Base-by-base conservation (phyloP, 2,329 filamentous ascomycete species). In the Drechslerella stenobrocha region DNA sequence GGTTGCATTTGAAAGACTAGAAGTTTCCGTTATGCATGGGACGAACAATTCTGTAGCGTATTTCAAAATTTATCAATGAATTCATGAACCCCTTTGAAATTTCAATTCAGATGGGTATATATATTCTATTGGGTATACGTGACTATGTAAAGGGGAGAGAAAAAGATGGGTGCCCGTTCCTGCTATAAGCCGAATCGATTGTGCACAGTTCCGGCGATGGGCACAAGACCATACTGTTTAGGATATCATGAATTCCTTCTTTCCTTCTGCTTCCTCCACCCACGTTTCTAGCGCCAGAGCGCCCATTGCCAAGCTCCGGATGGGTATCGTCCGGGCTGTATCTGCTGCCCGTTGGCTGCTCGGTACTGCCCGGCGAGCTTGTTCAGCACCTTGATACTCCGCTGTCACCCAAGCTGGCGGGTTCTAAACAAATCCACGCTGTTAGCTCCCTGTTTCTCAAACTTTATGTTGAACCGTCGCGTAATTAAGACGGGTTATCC, bases 221-320 rank as follows among this genome's bases (percentile, higher is more conserved):
- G n/a, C n/a, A n/a, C n/a, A n/a, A n/a, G n/a, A n/a, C 50, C 77
- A 78, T 4, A 80, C 80, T 71, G 84, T 35, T 8, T 22, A 57
- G 5, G 52, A 48, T 13, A 22, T 9, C 24, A 37, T 30, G 2
- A 45, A 23, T 15, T 59, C 53, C 11, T 50, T 42, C 32, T 66
- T 59, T 2, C 46, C 48, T 24, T 44, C 61, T 1, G 61, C 22
- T 50, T 66, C 61, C 28, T 66, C 61, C 9, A 66, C 44, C 61
- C 61, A 66, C 22, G 61, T 53, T 50, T 66, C 61, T 5, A 66
- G 34, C 6, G 53, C 42, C 26, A 66, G n/a, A 18, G 61, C 53
- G 9, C 61, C 61, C 47, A 66, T 53, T 24, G 48, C 24, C n/a
- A 60, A 44, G 22, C 56, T 63, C 2, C 57, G 45, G n/a, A 32